A percentile compares a stretch with the other conserved stretches of the same genome.
Conservation (phyloP, 176 grass and related monocot genomes). For the Oryza meyeriana region DNA sequence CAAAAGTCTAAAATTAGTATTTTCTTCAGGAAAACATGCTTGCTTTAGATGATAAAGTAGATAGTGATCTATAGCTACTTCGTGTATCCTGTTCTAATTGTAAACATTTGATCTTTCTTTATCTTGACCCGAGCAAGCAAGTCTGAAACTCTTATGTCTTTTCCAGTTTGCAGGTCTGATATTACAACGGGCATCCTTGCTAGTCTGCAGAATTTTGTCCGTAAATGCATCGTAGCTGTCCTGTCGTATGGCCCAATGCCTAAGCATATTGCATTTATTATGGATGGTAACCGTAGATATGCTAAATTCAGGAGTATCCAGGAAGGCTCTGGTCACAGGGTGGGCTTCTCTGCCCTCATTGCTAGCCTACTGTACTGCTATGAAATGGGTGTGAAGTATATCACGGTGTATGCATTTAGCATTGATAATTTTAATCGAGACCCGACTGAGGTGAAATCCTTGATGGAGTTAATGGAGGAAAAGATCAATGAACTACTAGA, state of each 20-base stretch:
- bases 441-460: conserved; percentile 51
- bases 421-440: conserved; percentile 85
- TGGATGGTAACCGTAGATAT: conserved; percentile 90
- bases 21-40: not conserved
- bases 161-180: conserved; percentile 16
- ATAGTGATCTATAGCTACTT: not conserved
- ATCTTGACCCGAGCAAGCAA: not conserved
- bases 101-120: not conserved
- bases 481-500: conserved; percentile 70
- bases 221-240: conserved; percentile 55
- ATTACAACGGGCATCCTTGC: conserved; percentile 18
- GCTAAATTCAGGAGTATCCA: conserved; percentile 57
- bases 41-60: not conserved
- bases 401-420: conserved; percentile 79
- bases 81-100: not conserved
- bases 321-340: conserved; percentile 53
- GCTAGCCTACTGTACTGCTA: conserved; percentile 55
- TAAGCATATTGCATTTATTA: conserved; percentile 72
- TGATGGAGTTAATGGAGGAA: conserved; percentile 82
- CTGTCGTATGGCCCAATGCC: conserved; percentile 72
- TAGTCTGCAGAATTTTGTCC: conserved; percentile 43
- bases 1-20: not conserved
- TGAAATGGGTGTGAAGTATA: conserved; percentile 74
- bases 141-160: not conserved
- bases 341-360: conserved; percentile 60